A percentile compares a stretch with the other conserved stretches of the same genome.
phyloP scores from a whole-genome alignment of 2,329 filamentous ascomycete genomes.

The Hymenoscyphus albidus region DNA sequence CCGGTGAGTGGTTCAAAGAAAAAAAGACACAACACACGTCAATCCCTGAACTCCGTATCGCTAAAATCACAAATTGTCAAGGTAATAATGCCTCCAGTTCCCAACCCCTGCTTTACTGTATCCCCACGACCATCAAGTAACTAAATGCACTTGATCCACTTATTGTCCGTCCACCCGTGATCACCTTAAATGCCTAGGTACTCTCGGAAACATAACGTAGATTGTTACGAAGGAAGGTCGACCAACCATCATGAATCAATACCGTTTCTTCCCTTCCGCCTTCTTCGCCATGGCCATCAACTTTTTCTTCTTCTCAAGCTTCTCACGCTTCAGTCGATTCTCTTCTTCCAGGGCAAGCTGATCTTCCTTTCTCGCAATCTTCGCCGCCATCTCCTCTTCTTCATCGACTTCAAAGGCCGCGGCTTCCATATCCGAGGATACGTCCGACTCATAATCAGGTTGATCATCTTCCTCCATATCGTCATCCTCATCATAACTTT shows the following conservation, averaged over 20 bases:
- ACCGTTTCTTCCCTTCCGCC: constrained; percentile 27
- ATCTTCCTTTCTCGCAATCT: constrained; percentile 64
- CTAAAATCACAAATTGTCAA: constrained; percentile 1
- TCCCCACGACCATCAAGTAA: background rate
- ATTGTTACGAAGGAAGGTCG: background rate
- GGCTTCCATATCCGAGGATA: constrained; percentile 74
- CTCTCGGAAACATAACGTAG: background rate
- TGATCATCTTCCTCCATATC: constrained; percentile 48
- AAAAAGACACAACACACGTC: background rate
- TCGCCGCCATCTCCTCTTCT: constrained; percentile 63
- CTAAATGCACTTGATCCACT: background rate
- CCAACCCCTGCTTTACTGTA: background rate
- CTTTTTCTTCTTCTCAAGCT: constrained; percentile 46
- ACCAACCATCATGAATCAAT: background rate
- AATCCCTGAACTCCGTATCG: background rate
- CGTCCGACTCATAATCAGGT: constrained; percentile 61
- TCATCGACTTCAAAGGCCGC: constrained; percentile 68
- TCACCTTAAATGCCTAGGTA: background rate
- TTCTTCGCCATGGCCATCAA: constrained; percentile 34
- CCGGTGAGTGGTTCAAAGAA: background rate
- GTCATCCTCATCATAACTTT: constrained; percentile 31
- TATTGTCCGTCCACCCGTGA: background rate
- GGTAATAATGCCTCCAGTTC: background rate
- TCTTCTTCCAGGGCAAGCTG: constrained; percentile 60
- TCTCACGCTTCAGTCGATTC: constrained; percentile 57